A percentile compares a stretch with the other conserved stretches of the same genome.
These are phyloP conservation scores for Glycine latifolia DNA, from an alignment of 306 rosid genomes.

Conservation along the genomic window DNA sequence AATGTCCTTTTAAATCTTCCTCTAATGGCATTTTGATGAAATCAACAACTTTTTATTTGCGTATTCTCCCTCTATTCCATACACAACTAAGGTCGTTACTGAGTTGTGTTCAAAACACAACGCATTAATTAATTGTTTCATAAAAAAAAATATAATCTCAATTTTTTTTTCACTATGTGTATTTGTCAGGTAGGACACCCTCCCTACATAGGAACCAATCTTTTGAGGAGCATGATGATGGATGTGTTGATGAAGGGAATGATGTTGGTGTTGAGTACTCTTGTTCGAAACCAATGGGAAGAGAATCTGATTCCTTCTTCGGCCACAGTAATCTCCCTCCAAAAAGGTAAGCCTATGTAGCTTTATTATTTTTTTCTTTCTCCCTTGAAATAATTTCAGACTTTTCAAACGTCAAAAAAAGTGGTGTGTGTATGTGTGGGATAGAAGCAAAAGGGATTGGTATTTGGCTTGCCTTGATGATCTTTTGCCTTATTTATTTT, in stretches of 20 bases:
- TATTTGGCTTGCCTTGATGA: background rate
- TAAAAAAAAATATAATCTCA: no score
- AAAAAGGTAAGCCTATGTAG: slow-evolving; percentile 57
- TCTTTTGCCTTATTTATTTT: slow-evolving; percentile 16
- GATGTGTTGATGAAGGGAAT: slow-evolving; percentile 71
- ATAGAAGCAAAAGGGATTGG: slow-evolving; percentile 53
- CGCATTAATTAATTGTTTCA: no score
- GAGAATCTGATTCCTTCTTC: slow-evolving; percentile 70
- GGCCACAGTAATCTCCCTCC: slow-evolving; percentile 56
- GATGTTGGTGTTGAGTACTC: slow-evolving; percentile 50
- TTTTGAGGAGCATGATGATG: slow-evolving; percentile 72
- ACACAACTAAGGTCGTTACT: no score
- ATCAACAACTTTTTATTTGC: slow-evolving; percentile 21
- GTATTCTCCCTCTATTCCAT: no score
- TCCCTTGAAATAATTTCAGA: slow-evolving; percentile 45
- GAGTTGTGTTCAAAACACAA: no score
- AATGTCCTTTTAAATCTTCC: slow-evolving; percentile 53
- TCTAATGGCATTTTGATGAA: slow-evolving; percentile 56
- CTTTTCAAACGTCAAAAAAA: slow-evolving; percentile 52
- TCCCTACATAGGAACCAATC: slow-evolving; percentile 55
- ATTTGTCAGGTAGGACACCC: slow-evolving; percentile 60
- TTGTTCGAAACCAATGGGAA: slow-evolving; percentile 46
- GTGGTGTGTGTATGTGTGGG: background rate
- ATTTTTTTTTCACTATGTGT: background rate
- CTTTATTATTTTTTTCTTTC: slow-evolving; percentile 22